Percentiles rank a stretch among this genome's conserved stretches.
Conservation (phyloP, 768 basidiomycete species). For the Boletus sp. region DNA sequence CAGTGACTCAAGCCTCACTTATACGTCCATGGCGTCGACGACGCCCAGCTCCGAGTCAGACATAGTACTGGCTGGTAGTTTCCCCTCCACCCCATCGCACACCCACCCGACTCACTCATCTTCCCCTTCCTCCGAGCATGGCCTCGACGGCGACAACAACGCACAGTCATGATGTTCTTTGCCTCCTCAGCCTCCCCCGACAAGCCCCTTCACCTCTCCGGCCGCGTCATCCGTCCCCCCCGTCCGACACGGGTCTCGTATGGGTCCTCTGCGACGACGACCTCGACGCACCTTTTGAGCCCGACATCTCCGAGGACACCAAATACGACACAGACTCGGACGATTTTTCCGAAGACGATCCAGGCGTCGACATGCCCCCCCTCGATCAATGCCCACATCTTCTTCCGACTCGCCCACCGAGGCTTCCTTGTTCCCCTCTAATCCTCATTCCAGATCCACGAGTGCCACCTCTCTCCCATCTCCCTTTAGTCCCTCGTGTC, state of each 20-base stretch:
- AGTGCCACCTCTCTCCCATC: constrained; percentile 32
- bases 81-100: constrained; percentile 62
- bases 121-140: constrained; percentile 92
- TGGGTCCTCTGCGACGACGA: constrained; percentile 83
- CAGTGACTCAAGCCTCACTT: no score
- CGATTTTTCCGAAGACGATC: constrained; percentile 27
- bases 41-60: no score
- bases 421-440: constrained; percentile 19
- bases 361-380: constrained; percentile 29
- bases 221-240: constrained; percentile 36
- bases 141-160: constrained; percentile 76
- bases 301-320: constrained; percentile 23
- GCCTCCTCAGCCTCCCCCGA: constrained; percentile 31
- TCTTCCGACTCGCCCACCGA: constrained; percentile 25
- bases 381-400: constrained; percentile 32
- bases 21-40: no score
- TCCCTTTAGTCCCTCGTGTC: constrained; percentile 17
- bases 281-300: constrained; percentile 27
- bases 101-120: constrained; percentile 77
- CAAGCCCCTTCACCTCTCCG: constrained; percentile 7
- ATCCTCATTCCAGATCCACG: constrained; percentile 21
- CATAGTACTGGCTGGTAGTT: no score
- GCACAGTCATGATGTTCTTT: constrained; percentile 85
- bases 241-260: constrained; percentile 71
- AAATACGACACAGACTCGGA: constrained; percentile 33